Evolutionary conservation across 139 green algal genomes (phyloP).

Genomic region (Tetraselmis chui): DNA sequence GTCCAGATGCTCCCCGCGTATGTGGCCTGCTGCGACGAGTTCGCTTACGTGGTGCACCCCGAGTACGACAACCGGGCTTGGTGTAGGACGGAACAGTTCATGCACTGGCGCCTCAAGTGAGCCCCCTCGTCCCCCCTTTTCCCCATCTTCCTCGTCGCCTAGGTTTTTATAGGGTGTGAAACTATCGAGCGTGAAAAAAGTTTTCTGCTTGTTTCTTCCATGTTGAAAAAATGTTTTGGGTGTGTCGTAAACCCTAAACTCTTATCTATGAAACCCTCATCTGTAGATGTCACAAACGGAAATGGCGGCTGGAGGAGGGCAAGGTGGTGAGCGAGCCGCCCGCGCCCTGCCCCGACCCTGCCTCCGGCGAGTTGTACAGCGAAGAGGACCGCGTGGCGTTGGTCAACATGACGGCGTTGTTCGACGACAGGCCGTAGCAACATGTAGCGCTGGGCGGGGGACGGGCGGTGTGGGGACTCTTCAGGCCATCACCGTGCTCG

Average conservation of each 20-base stretch:
- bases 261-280: no score
- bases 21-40: conserved; percentile 25
- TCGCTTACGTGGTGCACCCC: conserved; percentile 18
- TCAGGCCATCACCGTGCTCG: no score
- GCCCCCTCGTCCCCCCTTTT: not conserved
- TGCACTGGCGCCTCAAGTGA: conserved; percentile 24
- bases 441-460: not conserved
- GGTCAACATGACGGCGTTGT: conserved; percentile 13
- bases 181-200: not conserved
- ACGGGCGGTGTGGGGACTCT: no score
- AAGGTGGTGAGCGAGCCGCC: not conserved
- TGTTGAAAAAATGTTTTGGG: no score
- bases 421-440: not conserved
- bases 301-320: not conserved
- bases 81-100: conserved; percentile 29
- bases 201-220: not conserved
- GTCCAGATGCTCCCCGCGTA: conserved; percentile 22
- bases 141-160: not conserved
- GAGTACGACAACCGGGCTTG: conserved; percentile 25
- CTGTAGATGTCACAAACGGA: not conserved
- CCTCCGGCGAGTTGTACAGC: conserved; percentile 13
- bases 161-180: not conserved
- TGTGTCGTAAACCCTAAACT: no score
- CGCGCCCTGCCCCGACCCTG: not conserved
- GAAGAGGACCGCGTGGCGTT: conserved; percentile 24